These are phyloP conservation scores for Penicillium desertorum DNA, from an alignment of 495 filamentous ascomycete species.

Conservation along the genomic window DNA sequence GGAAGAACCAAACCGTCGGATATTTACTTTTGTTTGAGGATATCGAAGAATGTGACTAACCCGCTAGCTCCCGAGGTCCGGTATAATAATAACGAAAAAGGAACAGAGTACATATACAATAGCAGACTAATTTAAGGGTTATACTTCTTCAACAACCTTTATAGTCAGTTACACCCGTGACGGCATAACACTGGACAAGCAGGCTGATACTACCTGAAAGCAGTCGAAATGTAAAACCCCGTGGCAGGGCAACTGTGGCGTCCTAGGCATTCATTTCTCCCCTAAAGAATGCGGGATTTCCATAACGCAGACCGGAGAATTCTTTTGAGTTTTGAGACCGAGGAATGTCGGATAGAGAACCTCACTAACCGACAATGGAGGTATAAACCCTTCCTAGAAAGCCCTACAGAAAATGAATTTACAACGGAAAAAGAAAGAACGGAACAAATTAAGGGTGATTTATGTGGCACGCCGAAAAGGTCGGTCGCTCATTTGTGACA, in stretches of 20 bases:
- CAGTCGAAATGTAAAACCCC: not conserved
- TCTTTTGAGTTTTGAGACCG: not conserved
- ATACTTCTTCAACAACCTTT: not conserved
- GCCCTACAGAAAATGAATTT: not conserved
- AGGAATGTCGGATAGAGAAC: not conserved
- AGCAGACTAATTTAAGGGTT: not conserved
- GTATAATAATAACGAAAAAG: not conserved
- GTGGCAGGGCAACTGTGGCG: not conserved
- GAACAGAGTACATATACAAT: not conserved
- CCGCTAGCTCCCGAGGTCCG: not conserved
- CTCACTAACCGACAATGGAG: not conserved
- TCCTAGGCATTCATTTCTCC: not conserved
- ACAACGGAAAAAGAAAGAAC: no score
- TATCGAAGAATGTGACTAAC: not conserved
- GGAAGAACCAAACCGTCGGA: not conserved
- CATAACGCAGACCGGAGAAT: not conserved
- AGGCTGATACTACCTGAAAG: not conserved
- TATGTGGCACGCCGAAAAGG: not conserved
- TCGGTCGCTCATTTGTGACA: not conserved
- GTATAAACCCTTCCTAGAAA: not conserved
- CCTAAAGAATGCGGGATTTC: not conserved
- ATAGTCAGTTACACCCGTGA: not conserved
- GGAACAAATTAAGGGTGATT: not conserved
- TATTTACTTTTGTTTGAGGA: not conserved
- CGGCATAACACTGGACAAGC: not conserved